These are phyloP conservation scores for Colletotrichum spinosum DNA, from an alignment of 2,329 filamentous ascomycete genomes.

Conservation along the genomic window DNA sequence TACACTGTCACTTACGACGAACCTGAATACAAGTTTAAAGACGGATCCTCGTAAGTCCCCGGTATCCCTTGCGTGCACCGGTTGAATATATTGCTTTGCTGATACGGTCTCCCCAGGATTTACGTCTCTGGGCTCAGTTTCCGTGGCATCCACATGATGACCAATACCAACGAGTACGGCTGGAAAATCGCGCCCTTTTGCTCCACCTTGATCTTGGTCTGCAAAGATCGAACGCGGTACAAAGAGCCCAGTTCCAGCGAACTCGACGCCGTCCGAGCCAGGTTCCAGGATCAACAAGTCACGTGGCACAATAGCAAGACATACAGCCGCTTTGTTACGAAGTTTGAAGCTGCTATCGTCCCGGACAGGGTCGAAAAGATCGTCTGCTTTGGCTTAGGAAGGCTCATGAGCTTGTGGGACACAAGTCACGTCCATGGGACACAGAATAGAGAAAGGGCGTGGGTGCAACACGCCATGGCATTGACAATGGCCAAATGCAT, in stretches of 20 bases:
- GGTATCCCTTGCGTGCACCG: too few species aligned
- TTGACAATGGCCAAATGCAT: conserved; percentile 1
- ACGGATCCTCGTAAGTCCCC: too few species aligned
- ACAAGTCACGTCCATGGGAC: background rate
- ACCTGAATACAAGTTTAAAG: too few species aligned
- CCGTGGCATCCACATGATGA: too few species aligned
- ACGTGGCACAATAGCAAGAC: background rate
- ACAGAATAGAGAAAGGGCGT: background rate
- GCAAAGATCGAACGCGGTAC: background rate
- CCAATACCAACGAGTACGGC: background rate
- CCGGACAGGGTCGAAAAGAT: conserved; percentile 3
- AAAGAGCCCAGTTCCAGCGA: background rate
- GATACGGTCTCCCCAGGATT: too few species aligned
- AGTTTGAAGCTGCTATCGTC: background rate
- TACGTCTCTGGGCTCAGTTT: too few species aligned
- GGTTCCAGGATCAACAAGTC: background rate
- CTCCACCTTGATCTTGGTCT: background rate
- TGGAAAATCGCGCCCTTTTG: background rate
- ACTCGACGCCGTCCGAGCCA: background rate
- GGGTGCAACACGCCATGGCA: conserved; percentile 6
- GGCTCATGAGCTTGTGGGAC: background rate
- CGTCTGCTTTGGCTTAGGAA: conserved; percentile 16
- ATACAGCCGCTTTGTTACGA: background rate
- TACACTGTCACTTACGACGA: background rate
- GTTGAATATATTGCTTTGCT: too few species aligned